Percentiles rank a stretch among this genome's conserved stretches.
Evolutionary conservation across 768 basidiomycete genomes (phyloP).

Genomic region (Kwoniella heveanensis): DNA sequence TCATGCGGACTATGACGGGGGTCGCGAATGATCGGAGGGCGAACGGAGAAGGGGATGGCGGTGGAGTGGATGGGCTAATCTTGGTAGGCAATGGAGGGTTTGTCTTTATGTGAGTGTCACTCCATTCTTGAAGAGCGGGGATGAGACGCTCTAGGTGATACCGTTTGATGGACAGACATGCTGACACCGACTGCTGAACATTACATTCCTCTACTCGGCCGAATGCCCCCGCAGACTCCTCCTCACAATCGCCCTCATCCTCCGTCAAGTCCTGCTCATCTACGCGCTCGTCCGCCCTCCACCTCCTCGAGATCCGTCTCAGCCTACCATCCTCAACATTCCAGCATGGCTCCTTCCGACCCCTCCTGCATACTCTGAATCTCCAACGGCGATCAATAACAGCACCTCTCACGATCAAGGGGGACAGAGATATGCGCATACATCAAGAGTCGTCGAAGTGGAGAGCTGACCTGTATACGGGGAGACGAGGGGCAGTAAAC

Average conservation of each 20-base stretch:
- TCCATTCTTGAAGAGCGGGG: too few relatives aligned
- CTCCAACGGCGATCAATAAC: too few relatives aligned
- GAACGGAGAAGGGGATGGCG: neutral
- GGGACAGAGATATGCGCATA: neutral
- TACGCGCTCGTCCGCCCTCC: constrained; percentile 3
- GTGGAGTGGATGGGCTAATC: constrained; percentile 5
- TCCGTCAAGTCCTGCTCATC: constrained; percentile 12
- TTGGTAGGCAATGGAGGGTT: constrained; percentile 12
- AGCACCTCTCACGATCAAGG: neutral
- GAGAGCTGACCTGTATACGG: constrained; percentile 28
- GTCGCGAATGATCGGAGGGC: neutral
- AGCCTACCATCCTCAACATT: neutral
- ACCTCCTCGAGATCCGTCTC: neutral
- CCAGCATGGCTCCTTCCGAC: constrained; percentile 8
- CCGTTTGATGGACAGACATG: too few relatives aligned
- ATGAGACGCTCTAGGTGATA: too few relatives aligned
- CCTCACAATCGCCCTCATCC: neutral
- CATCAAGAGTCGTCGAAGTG: neutral
- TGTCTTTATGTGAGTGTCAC: constrained; percentile 7
- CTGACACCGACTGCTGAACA: too few relatives aligned
- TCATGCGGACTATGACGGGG: neutral
- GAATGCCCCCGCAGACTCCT: neutral
- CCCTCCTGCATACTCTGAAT: constrained; percentile 12
- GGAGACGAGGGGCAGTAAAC: constrained; percentile 19
- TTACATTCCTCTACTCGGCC: too few relatives aligned